Evolutionary conservation across 441 rosid genomes (phyloP).

Genomic region (Kokia cookei): DNA sequence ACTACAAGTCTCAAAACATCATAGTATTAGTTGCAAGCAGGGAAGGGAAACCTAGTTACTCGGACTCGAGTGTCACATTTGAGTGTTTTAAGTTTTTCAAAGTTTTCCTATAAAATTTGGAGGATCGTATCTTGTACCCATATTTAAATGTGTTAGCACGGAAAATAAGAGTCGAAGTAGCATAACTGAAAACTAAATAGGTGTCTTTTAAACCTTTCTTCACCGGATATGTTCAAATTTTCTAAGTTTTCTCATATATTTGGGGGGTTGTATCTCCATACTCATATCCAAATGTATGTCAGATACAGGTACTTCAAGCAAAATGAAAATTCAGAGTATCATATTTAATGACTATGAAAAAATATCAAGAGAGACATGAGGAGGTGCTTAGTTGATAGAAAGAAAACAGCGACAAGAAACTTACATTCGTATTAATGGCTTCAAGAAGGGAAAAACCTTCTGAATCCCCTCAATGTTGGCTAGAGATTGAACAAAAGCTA

Average conservation of each 20-base stretch:
- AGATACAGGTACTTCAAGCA: not conserved
- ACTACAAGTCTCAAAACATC: not conserved
- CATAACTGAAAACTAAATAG: not conserved
- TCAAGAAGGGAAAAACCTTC: conserved; percentile 52
- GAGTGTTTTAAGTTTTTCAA: not conserved
- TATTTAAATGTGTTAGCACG: not conserved
- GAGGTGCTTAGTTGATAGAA: not conserved
- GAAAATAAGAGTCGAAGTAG: not conserved
- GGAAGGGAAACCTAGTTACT: not conserved
- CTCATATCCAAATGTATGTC: not conserved
- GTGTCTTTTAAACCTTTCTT: not conserved
- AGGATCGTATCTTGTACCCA: not conserved
- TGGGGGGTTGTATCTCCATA: not conserved
- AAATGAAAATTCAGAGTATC: not conserved
- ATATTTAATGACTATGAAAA: not conserved
- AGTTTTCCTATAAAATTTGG: not conserved
- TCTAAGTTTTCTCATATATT: not conserved
- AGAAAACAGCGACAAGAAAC: conserved; percentile 6
- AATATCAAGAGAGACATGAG: not conserved
- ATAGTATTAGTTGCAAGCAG: not conserved
- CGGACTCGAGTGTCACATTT: not conserved
- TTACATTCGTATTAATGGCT: conserved; percentile 39
- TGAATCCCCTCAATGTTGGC: conserved; percentile 60
- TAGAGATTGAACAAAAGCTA: conserved; percentile 64
- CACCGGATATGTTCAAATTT: not conserved